Evolutionary conservation across 768 basidiomycete genomes (phyloP), one percentile per base, ranked within the genome.

Genomic region (Crepidotus variabilis): DNA sequence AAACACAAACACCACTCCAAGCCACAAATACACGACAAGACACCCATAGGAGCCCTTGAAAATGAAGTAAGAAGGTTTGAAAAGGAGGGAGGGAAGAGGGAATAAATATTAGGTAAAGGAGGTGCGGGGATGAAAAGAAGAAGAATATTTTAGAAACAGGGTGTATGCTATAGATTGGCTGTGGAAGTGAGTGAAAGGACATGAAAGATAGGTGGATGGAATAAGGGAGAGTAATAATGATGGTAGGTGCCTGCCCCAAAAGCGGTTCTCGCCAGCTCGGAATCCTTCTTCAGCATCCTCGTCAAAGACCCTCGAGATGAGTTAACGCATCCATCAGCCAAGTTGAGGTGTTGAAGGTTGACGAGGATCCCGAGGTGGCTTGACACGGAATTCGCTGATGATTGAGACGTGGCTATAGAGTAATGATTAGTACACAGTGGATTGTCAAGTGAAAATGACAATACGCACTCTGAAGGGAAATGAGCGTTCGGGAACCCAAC

Each of bases 401-500:
- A 92, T 77, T 59, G 82, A 85, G 55, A 93, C 72, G 66, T 93
- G 90, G 67, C 90, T 92, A 65, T 53, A 49, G 45, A 48, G 36
- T 55, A 6, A 50, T 52, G 39, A 24, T 53, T 39, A 47, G 50
- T 58, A 11, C 53, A 23, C 34, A 14, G 35, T 50, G n/a, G 22
- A 58, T 20, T 85, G 89, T 46, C n/a, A 33, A 34, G 28, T 2
- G 52, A 18, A 43, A 56, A 51, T 55, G 36, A 48, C 23, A 23
- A 59, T 14, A 87, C 93, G 68, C 72, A 98, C 94, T 98, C 95
- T 57, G 94, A 95, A 21, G 96, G 94, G 80, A 94, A 97, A 55
- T 98, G 93, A 1, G 87, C 84, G 71, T 98, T 95, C 24, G 97
- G 97, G 80, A 98, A 98, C 35, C 97, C 97, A 47, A 98, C 96